Percentiles rank a stretch among this genome's conserved stretches.
phyloP scores from a whole-genome alignment of 2,329 filamentous ascomycete genomes.

The Cercospora janseana region DNA sequence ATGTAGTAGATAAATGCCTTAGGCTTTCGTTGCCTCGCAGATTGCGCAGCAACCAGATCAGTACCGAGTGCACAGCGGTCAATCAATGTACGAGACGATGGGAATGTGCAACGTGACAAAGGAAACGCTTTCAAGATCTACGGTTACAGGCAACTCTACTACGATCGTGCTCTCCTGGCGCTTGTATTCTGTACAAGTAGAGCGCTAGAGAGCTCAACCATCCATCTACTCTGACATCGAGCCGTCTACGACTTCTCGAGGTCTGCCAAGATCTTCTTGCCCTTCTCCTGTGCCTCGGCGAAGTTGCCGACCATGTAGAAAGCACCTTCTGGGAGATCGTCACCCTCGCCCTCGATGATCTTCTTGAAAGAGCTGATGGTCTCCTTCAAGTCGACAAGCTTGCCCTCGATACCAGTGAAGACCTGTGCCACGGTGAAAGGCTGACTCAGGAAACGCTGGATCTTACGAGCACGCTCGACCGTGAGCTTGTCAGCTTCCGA shows the following conservation, averaged over 20 bases:
- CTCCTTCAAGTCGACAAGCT: slow-evolving; percentile 97
- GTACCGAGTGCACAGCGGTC: not conserved
- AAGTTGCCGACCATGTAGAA: slow-evolving; percentile 99
- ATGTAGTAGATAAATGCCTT: too few relatives aligned
- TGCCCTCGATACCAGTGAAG: slow-evolving; percentile 93
- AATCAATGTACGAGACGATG: not conserved
- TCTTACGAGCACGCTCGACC: slow-evolving; percentile 99
- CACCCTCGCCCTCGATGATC: slow-evolving; percentile 91
- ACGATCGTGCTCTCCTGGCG: slow-evolving; percentile 28
- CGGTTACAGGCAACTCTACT: slow-evolving; percentile 27
- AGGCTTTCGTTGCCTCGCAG: too few relatives aligned
- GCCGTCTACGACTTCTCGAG: slow-evolving; percentile 56
- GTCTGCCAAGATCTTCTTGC: slow-evolving; percentile 99
- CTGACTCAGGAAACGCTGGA: slow-evolving; percentile 99
- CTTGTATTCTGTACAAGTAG: slow-evolving; percentile 31
- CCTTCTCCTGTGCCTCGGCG: slow-evolving; percentile 88
- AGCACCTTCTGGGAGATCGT: slow-evolving; percentile 88
- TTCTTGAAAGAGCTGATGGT: slow-evolving; percentile 97
- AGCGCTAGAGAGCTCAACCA: slow-evolving; percentile 27
- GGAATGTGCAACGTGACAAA: slow-evolving; percentile 19
- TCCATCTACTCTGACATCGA: slow-evolving; percentile 17
- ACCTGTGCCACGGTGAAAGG: slow-evolving; percentile 89
- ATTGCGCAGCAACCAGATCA: not conserved
- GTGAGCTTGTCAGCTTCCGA: slow-evolving; percentile 99
- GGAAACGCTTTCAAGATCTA: slow-evolving; percentile 33